A percentile compares a stretch with the other conserved stretches of the same genome.
These are phyloP conservation scores for Parasitella parasitica DNA, from an alignment of 371 early-diverging fungal species.

Conservation along the genomic window DNA sequence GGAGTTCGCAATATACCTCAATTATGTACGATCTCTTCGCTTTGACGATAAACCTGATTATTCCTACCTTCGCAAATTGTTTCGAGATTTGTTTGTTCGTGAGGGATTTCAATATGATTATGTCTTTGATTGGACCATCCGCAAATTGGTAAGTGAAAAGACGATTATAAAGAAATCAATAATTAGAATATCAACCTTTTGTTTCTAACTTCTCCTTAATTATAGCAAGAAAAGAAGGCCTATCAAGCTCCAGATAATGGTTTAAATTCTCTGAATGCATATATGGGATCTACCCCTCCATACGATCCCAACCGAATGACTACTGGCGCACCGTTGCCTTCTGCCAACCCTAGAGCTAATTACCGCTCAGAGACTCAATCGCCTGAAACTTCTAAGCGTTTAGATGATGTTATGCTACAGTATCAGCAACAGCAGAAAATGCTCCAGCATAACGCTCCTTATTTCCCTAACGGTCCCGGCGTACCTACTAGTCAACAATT, in stretches of 20 bases:
- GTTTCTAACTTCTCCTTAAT: not conserved
- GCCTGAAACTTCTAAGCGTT: constrained; percentile 48
- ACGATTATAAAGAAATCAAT: not conserved
- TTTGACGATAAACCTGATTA: constrained; percentile 99
- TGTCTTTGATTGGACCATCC: constrained; percentile 95
- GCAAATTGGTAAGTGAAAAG: constrained; percentile 45
- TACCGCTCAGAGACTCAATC: constrained; percentile 46
- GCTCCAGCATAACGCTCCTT: constrained; percentile 31
- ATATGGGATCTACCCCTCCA: constrained; percentile 8
- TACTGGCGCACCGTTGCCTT: constrained; percentile 33
- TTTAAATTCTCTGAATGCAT: constrained; percentile 7
- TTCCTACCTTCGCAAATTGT: constrained; percentile 93
- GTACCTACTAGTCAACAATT: constrained; percentile 9
- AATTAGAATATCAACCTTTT: not conserved
- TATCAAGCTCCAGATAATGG: constrained; percentile 6
- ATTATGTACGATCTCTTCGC: constrained; percentile 93
- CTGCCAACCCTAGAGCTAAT: constrained; percentile 22
- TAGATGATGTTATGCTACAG: constrained; percentile 55
- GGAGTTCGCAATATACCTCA: constrained; percentile 96
- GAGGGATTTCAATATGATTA: constrained; percentile 96
- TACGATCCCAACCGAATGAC: constrained; percentile 16
- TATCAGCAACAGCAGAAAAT: constrained; percentile 51
- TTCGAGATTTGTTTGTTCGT: constrained; percentile 93
- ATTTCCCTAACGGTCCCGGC: constrained; percentile 1
- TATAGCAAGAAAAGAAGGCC: constrained; percentile 32